Evolutionary conservation across 2,329 filamentous ascomycete genomes (phyloP).

Genomic region (Ploettnerulaceae sp.): DNA sequence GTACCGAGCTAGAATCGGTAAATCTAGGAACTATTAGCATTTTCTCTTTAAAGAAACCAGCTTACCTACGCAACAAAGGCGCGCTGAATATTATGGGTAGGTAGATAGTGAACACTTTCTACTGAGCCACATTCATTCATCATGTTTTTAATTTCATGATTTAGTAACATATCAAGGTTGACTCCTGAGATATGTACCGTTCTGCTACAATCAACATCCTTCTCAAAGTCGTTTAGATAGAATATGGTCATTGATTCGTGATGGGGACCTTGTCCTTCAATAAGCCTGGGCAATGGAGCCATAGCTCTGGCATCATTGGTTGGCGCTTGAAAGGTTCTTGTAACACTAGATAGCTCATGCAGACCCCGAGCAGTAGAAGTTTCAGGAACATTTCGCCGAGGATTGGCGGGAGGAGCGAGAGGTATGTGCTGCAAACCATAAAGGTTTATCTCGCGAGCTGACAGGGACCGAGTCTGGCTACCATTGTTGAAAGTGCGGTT

Average conservation of each 20-base stretch:
- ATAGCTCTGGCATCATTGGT: no score
- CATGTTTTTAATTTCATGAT: constrained; percentile 18
- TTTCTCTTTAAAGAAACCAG: not conserved
- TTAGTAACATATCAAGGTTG: constrained; percentile 11
- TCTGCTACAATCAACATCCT: not conserved
- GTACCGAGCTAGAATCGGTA: constrained; percentile 7
- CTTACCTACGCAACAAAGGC: constrained; percentile 26
- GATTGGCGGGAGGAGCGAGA: not conserved
- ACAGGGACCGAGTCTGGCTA: not conserved
- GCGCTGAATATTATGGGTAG: not conserved
- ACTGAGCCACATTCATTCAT: constrained; percentile 24
- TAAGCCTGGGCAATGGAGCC: no score
- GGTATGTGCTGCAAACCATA: not conserved
- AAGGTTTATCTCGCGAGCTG: not conserved
- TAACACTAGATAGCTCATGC: no score
- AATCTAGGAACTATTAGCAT: constrained; percentile 10
- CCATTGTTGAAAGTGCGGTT: not conserved
- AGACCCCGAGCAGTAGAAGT: not conserved
- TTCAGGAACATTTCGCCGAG: not conserved
- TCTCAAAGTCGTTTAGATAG: not conserved
- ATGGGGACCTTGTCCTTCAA: no score
- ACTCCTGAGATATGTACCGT: constrained; percentile 11
- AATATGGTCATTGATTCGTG: not conserved
- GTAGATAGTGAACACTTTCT: constrained; percentile 22
- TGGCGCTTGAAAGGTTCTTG: no score